phyloP scores from a whole-genome alignment of 2,329 filamentous ascomycete species.

The Pseudocercospora macadamiae region DNA sequence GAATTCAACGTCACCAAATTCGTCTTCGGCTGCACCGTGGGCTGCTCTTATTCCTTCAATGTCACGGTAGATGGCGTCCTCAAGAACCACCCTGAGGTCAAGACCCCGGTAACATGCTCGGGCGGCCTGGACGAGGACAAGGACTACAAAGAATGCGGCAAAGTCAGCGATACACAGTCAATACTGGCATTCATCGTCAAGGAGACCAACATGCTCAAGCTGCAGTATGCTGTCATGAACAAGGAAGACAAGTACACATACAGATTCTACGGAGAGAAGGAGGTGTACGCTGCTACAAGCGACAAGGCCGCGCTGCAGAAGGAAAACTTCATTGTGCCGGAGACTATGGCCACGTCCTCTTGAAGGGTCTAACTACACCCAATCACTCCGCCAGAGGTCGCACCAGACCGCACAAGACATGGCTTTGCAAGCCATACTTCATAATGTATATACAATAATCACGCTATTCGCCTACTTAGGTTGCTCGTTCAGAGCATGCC shows the following conservation, averaged over 20 bases:
- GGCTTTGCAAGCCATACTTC: too few species aligned
- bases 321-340: conserved; percentile 23
- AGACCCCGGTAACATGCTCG: conserved; percentile 22
- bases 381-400: too few species aligned
- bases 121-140: conserved; percentile 22
- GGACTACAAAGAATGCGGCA: conserved; percentile 30
- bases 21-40: conserved; percentile 30
- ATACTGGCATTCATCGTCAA: conserved; percentile 29
- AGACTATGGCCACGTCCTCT: conserved; percentile 21
- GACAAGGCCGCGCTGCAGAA: conserved; percentile 23
- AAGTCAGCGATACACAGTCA: conserved; percentile 17
- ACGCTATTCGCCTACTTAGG: too few species aligned
- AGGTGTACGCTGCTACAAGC: conserved; percentile 29
- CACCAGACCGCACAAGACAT: too few species aligned
- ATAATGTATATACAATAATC: too few species aligned
- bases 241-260: conserved; percentile 7
- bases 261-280: conserved; percentile 27
- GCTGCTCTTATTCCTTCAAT: conserved; percentile 30
- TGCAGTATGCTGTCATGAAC: conserved; percentile 24
- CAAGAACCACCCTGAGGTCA: conserved; percentile 24
- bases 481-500: too few species aligned
- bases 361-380: conserved; percentile 14
- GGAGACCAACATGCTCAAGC: conserved; percentile 24
- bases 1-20: conserved; percentile 31
- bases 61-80: conserved; percentile 20